phyloP scores from a whole-genome alignment of 78 protist species.

The Dictyostelium brefeldianum region DNA sequence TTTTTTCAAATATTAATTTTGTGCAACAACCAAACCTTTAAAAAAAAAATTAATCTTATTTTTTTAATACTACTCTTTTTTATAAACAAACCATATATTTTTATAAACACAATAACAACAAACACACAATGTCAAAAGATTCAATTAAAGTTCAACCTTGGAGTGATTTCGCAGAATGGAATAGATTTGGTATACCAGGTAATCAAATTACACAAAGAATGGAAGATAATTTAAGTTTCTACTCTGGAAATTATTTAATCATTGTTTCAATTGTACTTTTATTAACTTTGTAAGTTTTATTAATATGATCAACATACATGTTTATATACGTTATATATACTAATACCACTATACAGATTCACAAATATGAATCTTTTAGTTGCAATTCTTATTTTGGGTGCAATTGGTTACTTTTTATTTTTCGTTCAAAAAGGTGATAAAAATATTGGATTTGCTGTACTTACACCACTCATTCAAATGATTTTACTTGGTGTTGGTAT shows the following conservation, averaged over 20 bases:
- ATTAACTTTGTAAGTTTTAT: constrained; percentile 58
- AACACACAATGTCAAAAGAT: background rate
- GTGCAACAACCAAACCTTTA: too few relatives aligned
- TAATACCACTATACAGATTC: constrained; percentile 15
- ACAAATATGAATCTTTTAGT: constrained; percentile 42
- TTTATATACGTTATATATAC: background rate
- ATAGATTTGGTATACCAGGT: constrained; percentile 29
- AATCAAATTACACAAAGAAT: constrained; percentile 24
- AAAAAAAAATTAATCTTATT: background rate
- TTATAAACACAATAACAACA: background rate
- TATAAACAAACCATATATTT: too few relatives aligned
- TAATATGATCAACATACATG: background rate
- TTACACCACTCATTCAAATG: background rate
- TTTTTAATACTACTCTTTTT: too few relatives aligned
- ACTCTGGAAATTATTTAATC: constrained; percentile 48
- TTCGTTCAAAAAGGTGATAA: background rate
- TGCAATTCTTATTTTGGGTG: constrained; percentile 34
- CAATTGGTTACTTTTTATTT: constrained; percentile 18
- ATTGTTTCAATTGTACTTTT: constrained; percentile 48
- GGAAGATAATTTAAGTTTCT: constrained; percentile 35
- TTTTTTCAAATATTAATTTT: too few relatives aligned
- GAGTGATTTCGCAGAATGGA: constrained; percentile 29
- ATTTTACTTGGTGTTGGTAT: constrained; percentile 33
- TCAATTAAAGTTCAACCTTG: constrained; percentile 30
- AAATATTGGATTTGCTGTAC: constrained; percentile 18